Percentiles rank a stretch among this genome's conserved stretches.
These are phyloP conservation scores for Phycomyces blakesleeanus DNA, from an alignment of 192 early-diverging fungal species.

Conservation along the genomic window DNA sequence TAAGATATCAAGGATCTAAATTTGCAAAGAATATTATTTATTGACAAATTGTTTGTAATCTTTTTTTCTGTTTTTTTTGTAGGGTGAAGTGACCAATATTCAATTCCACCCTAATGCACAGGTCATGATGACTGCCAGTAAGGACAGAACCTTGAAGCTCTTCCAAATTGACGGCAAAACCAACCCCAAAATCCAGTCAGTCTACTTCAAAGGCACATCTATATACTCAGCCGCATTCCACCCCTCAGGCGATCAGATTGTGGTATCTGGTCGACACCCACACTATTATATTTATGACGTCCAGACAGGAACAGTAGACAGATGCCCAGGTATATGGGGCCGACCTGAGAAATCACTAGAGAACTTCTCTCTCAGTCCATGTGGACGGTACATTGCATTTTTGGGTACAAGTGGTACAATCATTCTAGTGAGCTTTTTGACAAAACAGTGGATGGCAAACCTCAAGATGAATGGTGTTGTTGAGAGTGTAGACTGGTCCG, in stretches of 20 bases:
- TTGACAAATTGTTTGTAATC: constrained; percentile 1
- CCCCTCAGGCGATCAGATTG: constrained; percentile 66
- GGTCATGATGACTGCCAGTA: constrained; percentile 83
- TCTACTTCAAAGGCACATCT: constrained; percentile 87
- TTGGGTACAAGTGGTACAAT: constrained; percentile 79
- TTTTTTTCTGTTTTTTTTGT: constrained; percentile 18
- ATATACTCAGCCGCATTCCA: constrained; percentile 76
- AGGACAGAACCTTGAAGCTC: constrained; percentile 83
- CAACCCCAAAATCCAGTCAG: constrained; percentile 88
- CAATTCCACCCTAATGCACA: constrained; percentile 89
- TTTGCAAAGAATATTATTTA: no score
- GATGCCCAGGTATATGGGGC: constrained; percentile 70
- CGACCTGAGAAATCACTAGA: constrained; percentile 71
- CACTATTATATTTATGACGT: constrained; percentile 86
- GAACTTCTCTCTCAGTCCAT: constrained; percentile 63
- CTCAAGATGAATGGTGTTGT: constrained; percentile 89
- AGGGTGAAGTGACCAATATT: constrained; percentile 62
- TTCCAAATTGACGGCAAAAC: constrained; percentile 92
- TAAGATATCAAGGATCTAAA: no score
- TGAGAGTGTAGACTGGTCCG: constrained; percentile 68
- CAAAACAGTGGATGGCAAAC: constrained; percentile 86
- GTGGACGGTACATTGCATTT: constrained; percentile 75
- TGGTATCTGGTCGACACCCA: constrained; percentile 74
- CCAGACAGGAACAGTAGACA: constrained; percentile 66
- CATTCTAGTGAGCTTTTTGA: constrained; percentile 66